A percentile compares a stretch with the other conserved stretches of the same genome.
phyloP scores from a whole-genome alignment of 176 grass and related monocot species.

The Eragrostis nindensis region DNA sequence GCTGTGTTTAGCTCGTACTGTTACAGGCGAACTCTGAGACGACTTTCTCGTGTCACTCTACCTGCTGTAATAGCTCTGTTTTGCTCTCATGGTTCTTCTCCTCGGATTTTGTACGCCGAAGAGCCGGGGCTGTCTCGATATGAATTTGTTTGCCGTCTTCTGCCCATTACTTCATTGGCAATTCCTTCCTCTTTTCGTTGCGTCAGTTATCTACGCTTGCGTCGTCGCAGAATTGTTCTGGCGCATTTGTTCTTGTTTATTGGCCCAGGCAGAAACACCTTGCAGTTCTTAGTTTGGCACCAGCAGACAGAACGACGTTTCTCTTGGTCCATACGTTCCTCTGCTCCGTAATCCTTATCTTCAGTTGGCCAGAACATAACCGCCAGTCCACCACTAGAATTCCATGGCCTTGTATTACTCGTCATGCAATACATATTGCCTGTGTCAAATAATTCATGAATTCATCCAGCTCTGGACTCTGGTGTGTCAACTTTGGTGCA shows the following conservation, averaged over 20 bases:
- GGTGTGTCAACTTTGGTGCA: not conserved
- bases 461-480: not conserved
- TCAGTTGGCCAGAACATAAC: constrained; percentile 7
- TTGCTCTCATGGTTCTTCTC: not conserved
- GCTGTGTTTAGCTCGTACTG: too few relatives aligned
- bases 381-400: not conserved
- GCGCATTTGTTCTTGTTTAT: not conserved
- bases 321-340: constrained; percentile 31
- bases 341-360: constrained; percentile 21
- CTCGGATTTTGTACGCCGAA: not conserved
- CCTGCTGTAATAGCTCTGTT: not conserved
- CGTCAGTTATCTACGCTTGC: not conserved
- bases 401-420: not conserved
- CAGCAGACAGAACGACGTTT: not conserved
- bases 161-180: not conserved
- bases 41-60: not conserved
- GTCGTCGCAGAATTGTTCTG: too few relatives aligned
- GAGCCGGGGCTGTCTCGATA: not conserved
- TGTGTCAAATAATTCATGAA: not conserved
- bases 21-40: not conserved
- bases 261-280: not conserved
- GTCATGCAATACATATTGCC: not conserved
- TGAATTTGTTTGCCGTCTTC: too few relatives aligned
- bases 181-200: not conserved
- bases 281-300: not conserved